Evolutionary conservation across 441 rosid genomes (phyloP).

Genomic region (Croton laevigatus): DNA sequence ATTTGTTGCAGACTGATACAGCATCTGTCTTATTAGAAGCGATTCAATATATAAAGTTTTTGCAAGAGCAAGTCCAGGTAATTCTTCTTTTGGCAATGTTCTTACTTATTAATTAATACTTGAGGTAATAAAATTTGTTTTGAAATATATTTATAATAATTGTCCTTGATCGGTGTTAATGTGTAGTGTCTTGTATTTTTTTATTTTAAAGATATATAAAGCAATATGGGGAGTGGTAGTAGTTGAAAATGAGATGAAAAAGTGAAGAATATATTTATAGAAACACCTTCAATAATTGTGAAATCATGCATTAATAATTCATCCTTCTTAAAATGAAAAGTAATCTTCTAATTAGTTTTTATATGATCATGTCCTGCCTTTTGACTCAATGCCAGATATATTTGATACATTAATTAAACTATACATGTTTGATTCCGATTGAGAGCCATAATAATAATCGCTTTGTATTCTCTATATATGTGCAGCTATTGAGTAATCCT

Average conservation of each 20-base stretch:
- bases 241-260: conserved; percentile 3
- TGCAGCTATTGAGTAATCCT: conserved; percentile 76
- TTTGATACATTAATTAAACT: too few relatives aligned
- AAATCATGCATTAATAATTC: too few relatives aligned
- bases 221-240: conserved; percentile 10
- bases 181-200: neutral
- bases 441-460: neutral
- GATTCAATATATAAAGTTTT: conserved; percentile 66
- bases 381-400: too few relatives aligned
- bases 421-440: too few relatives aligned
- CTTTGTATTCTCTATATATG: neutral
- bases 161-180: too few relatives aligned
- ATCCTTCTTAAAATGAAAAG: too few relatives aligned
- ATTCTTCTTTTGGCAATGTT: neutral
- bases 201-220: neutral
- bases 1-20: conserved; percentile 68
- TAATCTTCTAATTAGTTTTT: too few relatives aligned
- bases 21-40: conserved; percentile 87
- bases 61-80: conserved; percentile 87
- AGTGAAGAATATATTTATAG: neutral
- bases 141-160: too few relatives aligned
- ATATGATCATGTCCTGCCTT: too few relatives aligned
- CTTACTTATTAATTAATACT: neutral
- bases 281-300: too few relatives aligned
- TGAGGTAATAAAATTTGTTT: too few relatives aligned